Conservation (phyloP, 768 basidiomycete genomes). For the Calvatia gigantea region DNA sequence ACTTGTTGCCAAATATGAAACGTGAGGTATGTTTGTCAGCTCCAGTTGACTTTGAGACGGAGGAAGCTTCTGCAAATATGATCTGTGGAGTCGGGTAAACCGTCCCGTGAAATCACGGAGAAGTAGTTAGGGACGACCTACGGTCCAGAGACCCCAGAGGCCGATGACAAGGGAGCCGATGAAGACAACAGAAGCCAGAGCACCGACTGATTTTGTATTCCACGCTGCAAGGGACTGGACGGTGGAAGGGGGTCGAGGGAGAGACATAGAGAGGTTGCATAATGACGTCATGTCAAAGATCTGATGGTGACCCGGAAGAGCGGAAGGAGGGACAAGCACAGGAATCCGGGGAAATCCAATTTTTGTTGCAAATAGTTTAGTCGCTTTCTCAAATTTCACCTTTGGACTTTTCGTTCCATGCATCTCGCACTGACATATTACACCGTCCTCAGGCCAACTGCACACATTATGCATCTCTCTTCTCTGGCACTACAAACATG, state of each 20-base stretch:
- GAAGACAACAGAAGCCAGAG: conserved; percentile 50
- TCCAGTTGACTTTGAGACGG: conserved; percentile 68
- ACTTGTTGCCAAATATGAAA: conserved; percentile 77
- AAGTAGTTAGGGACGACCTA: conserved; percentile 30
- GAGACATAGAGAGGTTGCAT: neutral
- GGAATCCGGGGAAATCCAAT: neutral
- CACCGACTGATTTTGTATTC: conserved; percentile 54
- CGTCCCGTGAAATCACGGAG: neutral
- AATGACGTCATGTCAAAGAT: neutral
- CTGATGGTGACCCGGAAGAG: conserved; percentile 1
- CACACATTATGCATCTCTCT: neutral
- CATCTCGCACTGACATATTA: neutral
- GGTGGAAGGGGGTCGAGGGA: neutral
- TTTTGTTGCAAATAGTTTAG: neutral
- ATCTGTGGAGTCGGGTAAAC: conserved; percentile 34
- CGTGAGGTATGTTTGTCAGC: conserved; percentile 79
- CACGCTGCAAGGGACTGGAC: conserved; percentile 58
- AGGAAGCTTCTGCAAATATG: conserved; percentile 53
- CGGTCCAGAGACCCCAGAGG: conserved; percentile 70
- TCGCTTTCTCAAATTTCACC: neutral
- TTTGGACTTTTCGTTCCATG: neutral
- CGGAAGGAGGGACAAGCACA: neutral
- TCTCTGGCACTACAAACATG: neutral
- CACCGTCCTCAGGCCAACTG: neutral
- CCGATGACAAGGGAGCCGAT: conserved; percentile 49